Percentiles rank a stretch among this genome's conserved stretches.
Evolutionary conservation across 2,329 filamentous ascomycete species (phyloP).

Genomic region (Chaetomium olivaceum): DNA sequence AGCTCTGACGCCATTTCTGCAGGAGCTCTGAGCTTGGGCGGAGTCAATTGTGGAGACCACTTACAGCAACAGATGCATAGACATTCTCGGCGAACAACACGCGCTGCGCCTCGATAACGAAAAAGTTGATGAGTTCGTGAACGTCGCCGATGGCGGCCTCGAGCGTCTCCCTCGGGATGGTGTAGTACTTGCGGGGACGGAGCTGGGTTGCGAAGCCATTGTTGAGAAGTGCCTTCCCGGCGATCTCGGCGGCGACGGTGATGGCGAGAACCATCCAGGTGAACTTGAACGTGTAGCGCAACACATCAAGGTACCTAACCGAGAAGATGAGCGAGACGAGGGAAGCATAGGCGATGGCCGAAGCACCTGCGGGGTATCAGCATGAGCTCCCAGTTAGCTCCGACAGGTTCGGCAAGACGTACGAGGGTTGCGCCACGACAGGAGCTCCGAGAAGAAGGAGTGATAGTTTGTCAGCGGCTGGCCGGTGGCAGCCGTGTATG

Average conservation of each 20-base stretch:
- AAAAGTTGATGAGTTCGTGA: slow-evolving; percentile 70
- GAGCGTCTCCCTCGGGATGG: slow-evolving; percentile 62
- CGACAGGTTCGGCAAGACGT: slow-evolving; percentile 37
- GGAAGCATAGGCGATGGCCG: slow-evolving; percentile 62
- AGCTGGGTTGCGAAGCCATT: slow-evolving; percentile 65
- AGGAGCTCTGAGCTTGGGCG: neutral
- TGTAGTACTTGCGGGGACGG: slow-evolving; percentile 68
- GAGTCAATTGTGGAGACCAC: slow-evolving; percentile 38
- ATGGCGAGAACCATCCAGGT: slow-evolving; percentile 63
- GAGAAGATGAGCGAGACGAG: slow-evolving; percentile 62
- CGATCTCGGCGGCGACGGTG: slow-evolving; percentile 61
- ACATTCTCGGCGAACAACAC: slow-evolving; percentile 70
- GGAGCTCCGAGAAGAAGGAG: slow-evolving; percentile 68
- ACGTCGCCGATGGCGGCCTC: slow-evolving; percentile 63
- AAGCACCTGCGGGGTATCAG: slow-evolving; percentile 51
- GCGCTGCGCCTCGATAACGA: slow-evolving; percentile 68
- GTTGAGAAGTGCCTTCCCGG: slow-evolving; percentile 62
- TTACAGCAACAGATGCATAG: slow-evolving; percentile 58
- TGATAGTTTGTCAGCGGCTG: slow-evolving; percentile 69
- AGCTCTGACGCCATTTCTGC: slow-evolving; percentile 23
- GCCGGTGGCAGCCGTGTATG: slow-evolving; percentile 56
- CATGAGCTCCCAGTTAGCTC: slow-evolving; percentile 22
- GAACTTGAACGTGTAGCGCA: slow-evolving; percentile 66
- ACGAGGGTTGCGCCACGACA: slow-evolving; percentile 71
- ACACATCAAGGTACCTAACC: slow-evolving; percentile 64